These are phyloP conservation scores for Phytopythium boreale DNA, from an alignment of 352 stramenopile species.

Conservation along the genomic window DNA sequence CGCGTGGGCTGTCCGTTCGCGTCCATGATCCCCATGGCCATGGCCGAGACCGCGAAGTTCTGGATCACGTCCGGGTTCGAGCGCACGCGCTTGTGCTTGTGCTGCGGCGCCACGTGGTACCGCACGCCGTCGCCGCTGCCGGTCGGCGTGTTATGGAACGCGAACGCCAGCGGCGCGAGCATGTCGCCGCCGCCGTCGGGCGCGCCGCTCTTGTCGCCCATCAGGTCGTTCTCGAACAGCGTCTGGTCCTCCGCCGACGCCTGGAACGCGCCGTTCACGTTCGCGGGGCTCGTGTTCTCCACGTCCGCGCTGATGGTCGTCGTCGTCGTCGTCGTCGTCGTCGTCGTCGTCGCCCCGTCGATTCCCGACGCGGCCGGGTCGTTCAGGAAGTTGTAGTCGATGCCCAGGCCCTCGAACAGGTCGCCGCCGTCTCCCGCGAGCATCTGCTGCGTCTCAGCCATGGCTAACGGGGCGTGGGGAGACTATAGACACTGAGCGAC, in stretches of 20 bases:
- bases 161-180: conserved; percentile 36
- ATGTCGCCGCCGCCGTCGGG: conserved; percentile 17
- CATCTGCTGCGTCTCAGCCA: conserved; percentile 35
- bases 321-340: no score
- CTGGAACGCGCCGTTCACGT: background rate
- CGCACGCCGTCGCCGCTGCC: conserved; percentile 6
- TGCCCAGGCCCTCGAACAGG: conserved; percentile 46
- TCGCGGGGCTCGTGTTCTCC: conserved; percentile 10
- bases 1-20: conserved; percentile 19
- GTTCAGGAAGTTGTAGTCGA: conserved; percentile 53
- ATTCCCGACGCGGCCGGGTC: conserved; percentile 7
- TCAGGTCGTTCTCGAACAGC: conserved; percentile 49
- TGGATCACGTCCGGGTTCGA: conserved; percentile 57
- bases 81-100: conserved; percentile 61
- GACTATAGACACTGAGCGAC: no score
- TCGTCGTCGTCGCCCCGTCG: background rate
- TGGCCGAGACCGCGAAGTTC: conserved; percentile 17
- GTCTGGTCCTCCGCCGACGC: conserved; percentile 29
- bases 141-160: conserved; percentile 18
- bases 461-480: conserved; percentile 4
- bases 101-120: conserved; percentile 44
- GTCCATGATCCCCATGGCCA: background rate
- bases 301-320: background rate
- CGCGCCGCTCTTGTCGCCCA: conserved; percentile 28
- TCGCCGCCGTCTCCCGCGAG: conserved; percentile 17